Conservation (phyloP, 768 basidiomycete genomes). For the Hypholoma sublateritium region DNA sequence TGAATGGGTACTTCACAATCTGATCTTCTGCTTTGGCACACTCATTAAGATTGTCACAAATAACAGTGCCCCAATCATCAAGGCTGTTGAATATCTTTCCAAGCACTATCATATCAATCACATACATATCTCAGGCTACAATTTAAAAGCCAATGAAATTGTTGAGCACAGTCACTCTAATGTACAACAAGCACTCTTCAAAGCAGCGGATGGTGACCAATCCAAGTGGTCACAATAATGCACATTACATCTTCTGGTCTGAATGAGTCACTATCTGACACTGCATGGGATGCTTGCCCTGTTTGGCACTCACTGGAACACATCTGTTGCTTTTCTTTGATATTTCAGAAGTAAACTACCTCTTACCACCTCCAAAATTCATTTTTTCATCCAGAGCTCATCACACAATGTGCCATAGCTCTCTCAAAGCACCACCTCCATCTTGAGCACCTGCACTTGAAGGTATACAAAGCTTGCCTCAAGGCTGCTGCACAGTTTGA, state of each 20-base stretch:
- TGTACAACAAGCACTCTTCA: slow-evolving; percentile 27
- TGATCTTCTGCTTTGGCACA: slow-evolving; percentile 22
- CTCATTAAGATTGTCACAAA: slow-evolving; percentile 38
- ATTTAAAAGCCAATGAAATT: slow-evolving; percentile 24
- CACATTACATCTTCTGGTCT: slow-evolving; percentile 32
- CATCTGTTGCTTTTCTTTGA: slow-evolving; percentile 30
- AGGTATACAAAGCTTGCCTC: slow-evolving; percentile 10
- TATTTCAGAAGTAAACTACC: slow-evolving; percentile 24
- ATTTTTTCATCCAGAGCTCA: slow-evolving; percentile 19
- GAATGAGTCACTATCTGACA: slow-evolving; percentile 30
- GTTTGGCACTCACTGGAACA: slow-evolving; percentile 27
- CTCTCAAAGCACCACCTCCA: slow-evolving; percentile 17
- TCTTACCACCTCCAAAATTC: slow-evolving; percentile 19
- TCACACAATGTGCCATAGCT: slow-evolving; percentile 17
- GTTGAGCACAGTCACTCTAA: slow-evolving; percentile 28
- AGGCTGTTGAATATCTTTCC: slow-evolving; percentile 4
- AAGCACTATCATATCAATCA: slow-evolving; percentile 17
- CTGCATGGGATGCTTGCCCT: slow-evolving; percentile 31
- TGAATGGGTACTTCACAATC: background rate
- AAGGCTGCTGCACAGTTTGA: slow-evolving; percentile 15
- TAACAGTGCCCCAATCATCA: slow-evolving; percentile 26
- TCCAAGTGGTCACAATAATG: slow-evolving; percentile 28
- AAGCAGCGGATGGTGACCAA: slow-evolving; percentile 32
- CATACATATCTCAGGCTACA: slow-evolving; percentile 23
- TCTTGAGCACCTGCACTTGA: slow-evolving; percentile 6